Base-by-base conservation (phyloP, 2,329 filamentous ascomycete genomes). In the Fusarium dlaminii region DNA sequence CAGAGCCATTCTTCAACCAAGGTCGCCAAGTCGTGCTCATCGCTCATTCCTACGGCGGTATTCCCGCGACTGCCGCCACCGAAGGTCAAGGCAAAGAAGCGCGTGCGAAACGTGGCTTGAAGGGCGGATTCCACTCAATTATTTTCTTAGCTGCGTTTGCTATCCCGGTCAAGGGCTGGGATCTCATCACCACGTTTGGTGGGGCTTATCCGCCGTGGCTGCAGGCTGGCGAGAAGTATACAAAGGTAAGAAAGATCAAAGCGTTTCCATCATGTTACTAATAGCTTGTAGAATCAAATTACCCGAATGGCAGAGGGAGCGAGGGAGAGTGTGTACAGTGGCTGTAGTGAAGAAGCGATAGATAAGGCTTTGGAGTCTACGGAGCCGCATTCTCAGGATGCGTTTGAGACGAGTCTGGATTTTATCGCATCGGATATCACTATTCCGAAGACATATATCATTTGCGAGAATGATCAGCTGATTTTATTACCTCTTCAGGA, bases 31-130 rank as follows among this genome's bases (percentile, higher is more conserved):
- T 69, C 8, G 58, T 69, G 15, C 52, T 70, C 3, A 56, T 70
- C 6, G 67, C 58, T n/a, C 67, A 70, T n/a, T 70, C 67, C 2
- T 70, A 70, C 22, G 67, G 67, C 14, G 67, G 67, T 1, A 70
- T 70, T n/a, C 67, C 67, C 14, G 65, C 67, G 1, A 70, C 65
- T 6, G 58, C 56, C 8, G 65, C 67, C 2, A 70, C 61, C 0
- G 39, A 70, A 11, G 51, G 40, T 4, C 65, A 65, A 45, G 65
- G 65, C 13, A 45, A 22, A 8, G 10, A 57, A 3, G 66, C 68
- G 15, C 34, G 64, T 48, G 43, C 39, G 14, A 12, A 49, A 2
- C 17, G 32, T 24, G 37, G 57, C 4, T 32, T 69, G 3, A 52
- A 51, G 18, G 66, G 60, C n/a, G 65, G 65, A 45, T 69, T 70